Percentiles rank a stretch among this genome's conserved stretches.
Conservation (phyloP, 768 basidiomycete genomes). For the Tulasnella sp. region DNA sequence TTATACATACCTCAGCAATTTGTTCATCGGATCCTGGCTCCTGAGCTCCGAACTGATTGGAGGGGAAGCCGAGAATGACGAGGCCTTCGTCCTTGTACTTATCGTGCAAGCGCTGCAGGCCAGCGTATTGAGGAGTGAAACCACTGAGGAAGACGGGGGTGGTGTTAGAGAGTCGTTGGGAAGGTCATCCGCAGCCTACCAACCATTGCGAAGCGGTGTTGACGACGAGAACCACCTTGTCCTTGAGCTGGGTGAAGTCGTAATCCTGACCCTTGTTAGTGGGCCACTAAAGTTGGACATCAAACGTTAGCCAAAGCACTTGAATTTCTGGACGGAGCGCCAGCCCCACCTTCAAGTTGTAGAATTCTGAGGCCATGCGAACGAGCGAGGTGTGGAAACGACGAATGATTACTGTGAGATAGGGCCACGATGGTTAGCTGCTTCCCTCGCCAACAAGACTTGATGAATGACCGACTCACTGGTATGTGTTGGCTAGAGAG, state of each 20-base stretch:
- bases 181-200: conserved; percentile 35
- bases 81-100: conserved; percentile 79
- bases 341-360: conserved; percentile 58
- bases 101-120: conserved; percentile 78
- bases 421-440: background rate
- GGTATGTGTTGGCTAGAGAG: background rate
- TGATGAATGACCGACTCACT: background rate
- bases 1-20: conserved; percentile 51
- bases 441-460: background rate
- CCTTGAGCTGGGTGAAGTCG: conserved; percentile 70
- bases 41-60: conserved; percentile 66
- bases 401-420: background rate
- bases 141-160: conserved; percentile 53
- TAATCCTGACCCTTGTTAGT: conserved; percentile 56
- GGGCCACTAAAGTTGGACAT: conserved; percentile 45
- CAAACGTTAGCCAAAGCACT: background rate
- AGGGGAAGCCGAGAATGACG: conserved; percentile 87
- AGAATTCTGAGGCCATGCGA: conserved; percentile 53
- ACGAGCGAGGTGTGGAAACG: background rate
- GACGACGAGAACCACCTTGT: conserved; percentile 71
- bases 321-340: background rate
- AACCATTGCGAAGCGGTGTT: conserved; percentile 79
- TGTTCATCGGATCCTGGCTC: conserved; percentile 81
- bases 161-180: background rate
- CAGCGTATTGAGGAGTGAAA: conserved; percentile 68